phyloP scores from a whole-genome alignment of 1,139 yeast genomes.

The Debaryomycetaceae sp. region DNA sequence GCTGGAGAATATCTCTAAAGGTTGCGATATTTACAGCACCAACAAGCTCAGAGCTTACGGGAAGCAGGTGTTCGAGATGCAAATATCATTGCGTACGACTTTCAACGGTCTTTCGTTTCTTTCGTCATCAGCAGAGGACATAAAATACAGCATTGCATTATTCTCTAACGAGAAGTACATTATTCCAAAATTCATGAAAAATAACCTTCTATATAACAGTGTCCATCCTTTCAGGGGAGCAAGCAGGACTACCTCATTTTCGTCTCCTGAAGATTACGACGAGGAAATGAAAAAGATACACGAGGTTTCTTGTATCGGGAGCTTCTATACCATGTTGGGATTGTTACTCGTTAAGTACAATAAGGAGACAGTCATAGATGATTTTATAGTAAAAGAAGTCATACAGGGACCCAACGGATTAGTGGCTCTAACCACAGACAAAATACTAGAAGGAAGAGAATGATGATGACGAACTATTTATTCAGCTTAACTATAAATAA shows the following conservation, averaged over 20 bases:
- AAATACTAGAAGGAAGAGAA: slow-evolving; percentile 4
- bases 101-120: slow-evolving; percentile 7
- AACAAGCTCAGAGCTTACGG: slow-evolving; percentile 22
- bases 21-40: slow-evolving; percentile 4
- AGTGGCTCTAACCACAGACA: slow-evolving; percentile 14
- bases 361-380: slow-evolving; percentile 17
- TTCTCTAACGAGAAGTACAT: slow-evolving; percentile 19
- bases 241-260: slow-evolving; percentile 15
- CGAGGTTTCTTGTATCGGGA: slow-evolving; percentile 29
- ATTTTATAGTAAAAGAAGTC: slow-evolving; percentile 26
- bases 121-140: slow-evolving; percentile 16
- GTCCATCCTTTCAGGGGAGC: slow-evolving; percentile 32
- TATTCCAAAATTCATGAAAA: slow-evolving; percentile 32
- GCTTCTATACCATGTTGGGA: slow-evolving; percentile 42
- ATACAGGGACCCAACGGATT: slow-evolving; percentile 29
- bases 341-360: slow-evolving; percentile 29
- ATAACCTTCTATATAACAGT: slow-evolving; percentile 21
- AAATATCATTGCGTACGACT: slow-evolving; percentile 7
- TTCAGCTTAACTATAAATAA: slow-evolving; percentile 49
- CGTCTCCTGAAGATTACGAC: slow-evolving; percentile 9
- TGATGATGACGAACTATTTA: not conserved
- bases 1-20: not conserved
- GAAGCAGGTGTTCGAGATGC: slow-evolving; percentile 15
- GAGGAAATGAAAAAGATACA: slow-evolving; percentile 12
- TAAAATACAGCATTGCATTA: slow-evolving; percentile 16